These are phyloP conservation scores for Euphorbia celastroides DNA, from an alignment of 441 rosid species.

Conservation along the genomic window DNA sequence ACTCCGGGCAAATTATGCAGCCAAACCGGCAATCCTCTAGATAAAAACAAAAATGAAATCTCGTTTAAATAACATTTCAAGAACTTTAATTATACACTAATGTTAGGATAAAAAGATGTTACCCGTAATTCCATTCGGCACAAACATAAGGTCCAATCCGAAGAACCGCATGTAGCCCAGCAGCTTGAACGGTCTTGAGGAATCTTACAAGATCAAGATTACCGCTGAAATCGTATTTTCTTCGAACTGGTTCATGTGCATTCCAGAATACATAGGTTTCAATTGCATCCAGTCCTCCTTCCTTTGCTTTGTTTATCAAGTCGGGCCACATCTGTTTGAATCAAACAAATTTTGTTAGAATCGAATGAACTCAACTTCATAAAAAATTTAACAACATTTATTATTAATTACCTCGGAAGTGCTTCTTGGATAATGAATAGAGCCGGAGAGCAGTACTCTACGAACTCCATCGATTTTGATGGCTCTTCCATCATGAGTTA, in stretches of 20 bases:
- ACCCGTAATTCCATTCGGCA: conserved; percentile 88
- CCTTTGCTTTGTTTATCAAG: conserved; percentile 59
- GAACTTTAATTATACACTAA: not conserved
- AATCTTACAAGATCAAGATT: conserved; percentile 38
- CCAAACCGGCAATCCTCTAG: conserved; percentile 81
- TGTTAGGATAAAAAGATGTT: not conserved
- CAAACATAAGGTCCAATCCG: conserved; percentile 68
- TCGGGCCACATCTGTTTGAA: conserved; percentile 64
- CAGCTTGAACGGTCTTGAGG: conserved; percentile 30
- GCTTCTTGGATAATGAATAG: conserved; percentile 42
- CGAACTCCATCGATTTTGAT: conserved; percentile 32
- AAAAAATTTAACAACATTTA: no score
- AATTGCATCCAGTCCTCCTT: conserved; percentile 69
- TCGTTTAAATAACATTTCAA: not conserved
- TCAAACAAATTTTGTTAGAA: no score
- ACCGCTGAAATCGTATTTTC: conserved; percentile 38
- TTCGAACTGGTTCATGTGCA: conserved; percentile 66
- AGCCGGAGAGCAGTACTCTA: conserved; percentile 26
- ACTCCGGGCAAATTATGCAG: conserved; percentile 67
- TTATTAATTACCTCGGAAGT: conserved; percentile 17
- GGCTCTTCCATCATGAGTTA: conserved; percentile 30
- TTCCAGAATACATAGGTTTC: conserved; percentile 84
- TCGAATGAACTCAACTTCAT: no score
- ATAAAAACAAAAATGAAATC: not conserved
- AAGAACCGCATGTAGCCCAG: conserved; percentile 41